These are phyloP conservation scores for Talaromyces funiculosus DNA, from an alignment of 2,329 filamentous ascomycete genomes.

Conservation along the genomic window DNA sequence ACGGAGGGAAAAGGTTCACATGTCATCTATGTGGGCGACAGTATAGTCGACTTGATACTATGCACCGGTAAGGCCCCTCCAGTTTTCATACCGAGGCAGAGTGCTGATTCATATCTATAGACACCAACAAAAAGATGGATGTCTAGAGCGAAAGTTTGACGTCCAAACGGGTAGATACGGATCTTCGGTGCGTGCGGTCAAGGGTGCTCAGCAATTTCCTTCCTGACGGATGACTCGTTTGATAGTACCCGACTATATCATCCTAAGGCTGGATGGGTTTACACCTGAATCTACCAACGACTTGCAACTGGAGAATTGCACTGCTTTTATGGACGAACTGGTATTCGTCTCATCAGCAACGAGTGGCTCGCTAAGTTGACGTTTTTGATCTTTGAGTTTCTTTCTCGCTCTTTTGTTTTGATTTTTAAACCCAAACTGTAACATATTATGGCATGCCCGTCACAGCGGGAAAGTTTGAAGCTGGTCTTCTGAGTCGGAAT, in stretches of 20 bases:
- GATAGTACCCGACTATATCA: not conserved
- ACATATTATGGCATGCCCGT: slow-evolving; percentile 5
- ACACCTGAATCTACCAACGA: not conserved
- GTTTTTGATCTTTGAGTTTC: not conserved
- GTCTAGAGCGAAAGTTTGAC: not conserved
- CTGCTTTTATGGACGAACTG: not conserved
- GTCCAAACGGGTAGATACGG: not conserved
- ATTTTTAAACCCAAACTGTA: not conserved
- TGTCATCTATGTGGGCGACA: slow-evolving; percentile 10
- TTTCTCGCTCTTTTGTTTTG: not conserved
- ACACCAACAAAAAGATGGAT: slow-evolving; percentile 8
- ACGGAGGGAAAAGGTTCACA: slow-evolving; percentile 10
- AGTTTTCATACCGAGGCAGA: not conserved
- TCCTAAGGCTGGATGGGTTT: not conserved
- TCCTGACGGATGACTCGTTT: not conserved
- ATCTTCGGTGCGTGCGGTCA: not conserved
- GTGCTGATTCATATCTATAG: slow-evolving; percentile 3
- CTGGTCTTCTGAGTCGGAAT: slow-evolving; percentile 7
- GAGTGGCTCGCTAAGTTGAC: not conserved
- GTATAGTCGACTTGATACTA: slow-evolving; percentile 12
- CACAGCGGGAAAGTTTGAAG: not conserved
- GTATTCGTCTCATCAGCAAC: not conserved
- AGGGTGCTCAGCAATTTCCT: not conserved
- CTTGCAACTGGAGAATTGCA: not conserved
- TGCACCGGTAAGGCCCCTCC: slow-evolving; percentile 5